Evolutionary conservation across 129 eudicot genomes (phyloP).

Genomic region (Smallanthus sonchifolius): DNA sequence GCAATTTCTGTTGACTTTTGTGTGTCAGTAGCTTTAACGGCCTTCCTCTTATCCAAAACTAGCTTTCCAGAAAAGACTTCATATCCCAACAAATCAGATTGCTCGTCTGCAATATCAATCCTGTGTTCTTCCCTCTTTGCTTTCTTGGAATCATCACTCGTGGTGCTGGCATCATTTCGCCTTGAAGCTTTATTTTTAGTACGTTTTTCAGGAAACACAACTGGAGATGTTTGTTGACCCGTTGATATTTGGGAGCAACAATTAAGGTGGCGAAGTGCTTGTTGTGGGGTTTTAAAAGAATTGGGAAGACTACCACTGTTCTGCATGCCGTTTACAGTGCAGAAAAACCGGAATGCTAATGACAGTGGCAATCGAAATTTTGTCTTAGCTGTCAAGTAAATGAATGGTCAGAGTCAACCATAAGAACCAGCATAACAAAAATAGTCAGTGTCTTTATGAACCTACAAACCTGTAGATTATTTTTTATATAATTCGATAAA

Average conservation of each 20-base stretch:
- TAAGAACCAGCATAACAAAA: conserved; percentile 27
- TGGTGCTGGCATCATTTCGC: conserved; percentile 40
- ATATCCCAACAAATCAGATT: conserved; percentile 88
- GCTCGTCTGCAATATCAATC: conserved; percentile 90
- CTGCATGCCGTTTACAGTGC: conserved; percentile 58
- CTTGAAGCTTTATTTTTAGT: conserved; percentile 55
- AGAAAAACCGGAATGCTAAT: conserved; percentile 9
- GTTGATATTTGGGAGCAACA: conserved; percentile 78
- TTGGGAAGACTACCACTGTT: conserved; percentile 63
- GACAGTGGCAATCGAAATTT: conserved; percentile 26
- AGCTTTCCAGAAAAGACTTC: conserved; percentile 85
- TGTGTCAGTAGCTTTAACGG: conserved; percentile 42
- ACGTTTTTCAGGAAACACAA: conserved; percentile 93
- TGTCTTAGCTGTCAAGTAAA: conserved; percentile 25
- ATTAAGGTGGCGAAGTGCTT: conserved; percentile 74
- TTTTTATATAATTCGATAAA: not conserved
- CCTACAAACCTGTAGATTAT: not conserved
- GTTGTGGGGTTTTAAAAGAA: conserved; percentile 73
- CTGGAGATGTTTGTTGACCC: conserved; percentile 84
- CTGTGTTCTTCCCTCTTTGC: conserved; percentile 71
- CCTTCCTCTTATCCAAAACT: conserved; percentile 65
- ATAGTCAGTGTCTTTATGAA: not conserved
- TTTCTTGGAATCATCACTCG: conserved; percentile 51
- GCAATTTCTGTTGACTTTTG: conserved; percentile 47
- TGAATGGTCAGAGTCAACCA: conserved; percentile 27